These are phyloP conservation scores for Phialophora chinensis DNA, from an alignment of 2,329 filamentous ascomycete species.

Conservation along the genomic window DNA sequence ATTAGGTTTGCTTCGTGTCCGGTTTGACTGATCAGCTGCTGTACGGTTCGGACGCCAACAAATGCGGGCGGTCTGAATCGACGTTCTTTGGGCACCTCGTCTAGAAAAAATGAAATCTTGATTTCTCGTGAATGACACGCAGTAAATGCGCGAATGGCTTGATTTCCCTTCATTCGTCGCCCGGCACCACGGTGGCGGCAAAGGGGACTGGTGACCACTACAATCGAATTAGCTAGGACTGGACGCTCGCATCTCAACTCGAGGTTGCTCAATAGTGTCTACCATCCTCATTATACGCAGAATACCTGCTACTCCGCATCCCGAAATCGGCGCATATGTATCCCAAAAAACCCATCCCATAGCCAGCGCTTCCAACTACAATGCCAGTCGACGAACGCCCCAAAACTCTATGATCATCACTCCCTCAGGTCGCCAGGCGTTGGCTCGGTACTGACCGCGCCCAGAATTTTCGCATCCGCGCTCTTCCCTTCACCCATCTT, in stretches of 20 bases:
- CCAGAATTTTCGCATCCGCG: constrained; percentile 9
- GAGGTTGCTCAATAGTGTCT: neutral
- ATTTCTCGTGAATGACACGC: too few relatives aligned
- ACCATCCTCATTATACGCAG: neutral
- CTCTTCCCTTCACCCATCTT: constrained; percentile 14
- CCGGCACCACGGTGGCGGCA: neutral
- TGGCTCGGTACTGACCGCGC: constrained; percentile 19
- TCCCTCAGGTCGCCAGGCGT: constrained; percentile 24
- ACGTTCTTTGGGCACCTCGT: too few relatives aligned
- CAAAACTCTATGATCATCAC: neutral
- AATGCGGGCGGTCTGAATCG: too few relatives aligned
- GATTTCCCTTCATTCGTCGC: too few relatives aligned
- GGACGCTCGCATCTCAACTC: too few relatives aligned
- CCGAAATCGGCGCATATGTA: neutral
- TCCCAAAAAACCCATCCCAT: neutral
- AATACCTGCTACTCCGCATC: neutral
- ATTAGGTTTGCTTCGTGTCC: too few relatives aligned
- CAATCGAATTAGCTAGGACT: too few relatives aligned
- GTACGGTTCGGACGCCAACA: too few relatives aligned
- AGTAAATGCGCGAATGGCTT: too few relatives aligned
- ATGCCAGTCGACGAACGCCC: neutral
- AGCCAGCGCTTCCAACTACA: neutral
- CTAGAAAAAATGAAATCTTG: too few relatives aligned
- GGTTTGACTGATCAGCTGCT: too few relatives aligned
- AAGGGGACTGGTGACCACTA: neutral